A percentile compares a stretch with the other conserved stretches of the same genome.
Evolutionary conservation across 2,329 filamentous ascomycete species (phyloP).

Genomic region (Fusarium azukiicola): DNA sequence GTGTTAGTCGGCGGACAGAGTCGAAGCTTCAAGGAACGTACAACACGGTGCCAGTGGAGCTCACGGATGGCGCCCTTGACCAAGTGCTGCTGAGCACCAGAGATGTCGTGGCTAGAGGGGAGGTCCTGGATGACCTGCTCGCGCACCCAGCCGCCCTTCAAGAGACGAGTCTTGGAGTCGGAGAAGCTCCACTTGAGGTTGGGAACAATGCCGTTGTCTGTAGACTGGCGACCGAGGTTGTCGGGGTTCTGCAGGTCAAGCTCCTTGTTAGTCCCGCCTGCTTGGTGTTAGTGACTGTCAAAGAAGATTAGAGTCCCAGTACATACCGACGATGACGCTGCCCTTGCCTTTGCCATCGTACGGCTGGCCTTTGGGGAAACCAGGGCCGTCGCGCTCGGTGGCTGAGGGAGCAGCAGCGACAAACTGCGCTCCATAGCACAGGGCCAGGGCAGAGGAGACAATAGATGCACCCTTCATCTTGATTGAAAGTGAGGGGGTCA

Average conservation of each 20-base stretch:
- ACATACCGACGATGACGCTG: constrained; percentile 76
- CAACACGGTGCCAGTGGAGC: constrained; percentile 84
- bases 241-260: constrained; percentile 83
- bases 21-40: constrained; percentile 58
- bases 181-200: constrained; percentile 87
- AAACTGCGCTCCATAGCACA: constrained; percentile 32
- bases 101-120: constrained; percentile 82
- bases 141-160: constrained; percentile 83
- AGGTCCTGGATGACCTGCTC: constrained; percentile 85
- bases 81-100: constrained; percentile 84
- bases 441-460: constrained; percentile 38
- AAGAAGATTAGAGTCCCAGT: too few species aligned
- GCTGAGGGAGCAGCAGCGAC: constrained; percentile 38
- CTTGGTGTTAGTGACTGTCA: accelerated
- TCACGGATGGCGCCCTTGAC: constrained; percentile 83
- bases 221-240: constrained; percentile 80
- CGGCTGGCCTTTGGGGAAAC: constrained; percentile 75
- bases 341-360: constrained; percentile 79
- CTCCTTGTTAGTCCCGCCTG: constrained; percentile 82
- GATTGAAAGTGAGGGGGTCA: not conserved
- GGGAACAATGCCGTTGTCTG: constrained; percentile 81
- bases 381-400: constrained; percentile 47
- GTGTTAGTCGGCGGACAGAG: not conserved
- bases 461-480: constrained; percentile 39
- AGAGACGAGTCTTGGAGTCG: constrained; percentile 81